Conservation (phyloP, 1,139 yeast genomes). For the Taiozyma sp. region DNA sequence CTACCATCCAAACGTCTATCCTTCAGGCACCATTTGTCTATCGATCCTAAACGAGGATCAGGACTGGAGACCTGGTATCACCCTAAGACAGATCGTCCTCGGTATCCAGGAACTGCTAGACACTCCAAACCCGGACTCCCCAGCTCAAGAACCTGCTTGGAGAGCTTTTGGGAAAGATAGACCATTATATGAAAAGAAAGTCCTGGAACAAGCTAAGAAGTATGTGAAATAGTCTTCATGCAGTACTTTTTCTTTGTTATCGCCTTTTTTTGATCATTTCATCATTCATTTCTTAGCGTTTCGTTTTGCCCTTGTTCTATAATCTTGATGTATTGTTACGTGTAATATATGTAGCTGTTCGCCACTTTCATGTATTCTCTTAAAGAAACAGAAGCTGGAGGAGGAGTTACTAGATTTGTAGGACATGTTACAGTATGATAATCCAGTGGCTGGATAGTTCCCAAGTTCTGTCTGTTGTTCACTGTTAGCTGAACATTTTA, state of each 20-base stretch:
- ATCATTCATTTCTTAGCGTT: not conserved
- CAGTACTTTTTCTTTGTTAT: too few relatives aligned
- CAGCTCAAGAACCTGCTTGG: constrained; percentile 98
- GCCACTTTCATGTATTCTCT: too few relatives aligned
- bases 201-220: constrained; percentile 74
- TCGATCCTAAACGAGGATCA: constrained; percentile 92
- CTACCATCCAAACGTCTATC: constrained; percentile 95
- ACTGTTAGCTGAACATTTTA: too few relatives aligned
- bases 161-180: constrained; percentile 72
- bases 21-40: constrained; percentile 93
- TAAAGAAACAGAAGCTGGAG: too few relatives aligned
- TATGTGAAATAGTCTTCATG: constrained; percentile 40
- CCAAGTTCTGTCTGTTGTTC: too few relatives aligned
- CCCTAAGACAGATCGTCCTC: constrained; percentile 81
- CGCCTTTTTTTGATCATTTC: not conserved
- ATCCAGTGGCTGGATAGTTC: too few relatives aligned
- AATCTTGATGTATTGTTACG: not conserved
- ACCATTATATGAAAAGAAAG: constrained; percentile 67
- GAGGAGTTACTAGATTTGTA: too few relatives aligned
- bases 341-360: too few relatives aligned
- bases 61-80: constrained; percentile 98
- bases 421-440: too few relatives aligned
- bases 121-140: constrained; percentile 90
- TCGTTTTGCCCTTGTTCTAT: not conserved
- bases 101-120: constrained; percentile 92